phyloP scores from a whole-genome alignment of 1,139 yeast species.

The Geotrichum reessii region DNA sequence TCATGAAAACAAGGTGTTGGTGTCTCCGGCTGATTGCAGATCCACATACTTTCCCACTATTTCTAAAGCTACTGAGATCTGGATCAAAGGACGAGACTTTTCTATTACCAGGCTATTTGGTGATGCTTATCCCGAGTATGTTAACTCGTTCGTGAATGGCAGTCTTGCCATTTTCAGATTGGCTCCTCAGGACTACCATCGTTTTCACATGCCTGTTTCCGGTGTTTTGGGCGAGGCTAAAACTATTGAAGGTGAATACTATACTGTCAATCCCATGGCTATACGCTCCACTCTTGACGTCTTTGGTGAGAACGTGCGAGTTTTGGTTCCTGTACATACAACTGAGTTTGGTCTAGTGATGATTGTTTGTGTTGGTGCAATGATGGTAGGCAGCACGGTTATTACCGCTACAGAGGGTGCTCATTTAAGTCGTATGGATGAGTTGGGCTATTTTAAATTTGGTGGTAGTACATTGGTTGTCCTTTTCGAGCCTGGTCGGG shows the following conservation, averaged over 20 bases:
- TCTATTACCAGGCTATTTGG: conserved; percentile 60
- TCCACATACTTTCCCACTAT: conserved; percentile 65
- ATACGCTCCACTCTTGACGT: conserved; percentile 82
- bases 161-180: conserved; percentile 74
- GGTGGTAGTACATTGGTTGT: conserved; percentile 87
- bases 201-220: conserved; percentile 84
- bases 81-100: conserved; percentile 88
- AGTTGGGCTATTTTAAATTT: conserved; percentile 88
- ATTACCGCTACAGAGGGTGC: conserved; percentile 64
- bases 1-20: conserved; percentile 45
- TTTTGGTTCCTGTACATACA: conserved; percentile 69
- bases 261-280: conserved; percentile 97
- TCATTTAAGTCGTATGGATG: conserved; percentile 61
- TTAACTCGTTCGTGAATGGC: conserved; percentile 48
- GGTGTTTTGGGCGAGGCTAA: conserved; percentile 64
- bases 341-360: conserved; percentile 69
- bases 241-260: conserved; percentile 80
- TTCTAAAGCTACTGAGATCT: conserved; percentile 61
- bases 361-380: conserved; percentile 86
- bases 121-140: conserved; percentile 49
- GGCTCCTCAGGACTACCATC: conserved; percentile 96
- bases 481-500: conserved; percentile 43
- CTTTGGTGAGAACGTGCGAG: conserved; percentile 84
- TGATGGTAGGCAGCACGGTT: conserved; percentile 95
- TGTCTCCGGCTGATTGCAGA: conserved; percentile 87